Evolutionary conservation across 2,329 filamentous ascomycete genomes (phyloP), one percentile per base, ranked within the genome.

Genomic region (Ceratocystiopsis sp.): DNA sequence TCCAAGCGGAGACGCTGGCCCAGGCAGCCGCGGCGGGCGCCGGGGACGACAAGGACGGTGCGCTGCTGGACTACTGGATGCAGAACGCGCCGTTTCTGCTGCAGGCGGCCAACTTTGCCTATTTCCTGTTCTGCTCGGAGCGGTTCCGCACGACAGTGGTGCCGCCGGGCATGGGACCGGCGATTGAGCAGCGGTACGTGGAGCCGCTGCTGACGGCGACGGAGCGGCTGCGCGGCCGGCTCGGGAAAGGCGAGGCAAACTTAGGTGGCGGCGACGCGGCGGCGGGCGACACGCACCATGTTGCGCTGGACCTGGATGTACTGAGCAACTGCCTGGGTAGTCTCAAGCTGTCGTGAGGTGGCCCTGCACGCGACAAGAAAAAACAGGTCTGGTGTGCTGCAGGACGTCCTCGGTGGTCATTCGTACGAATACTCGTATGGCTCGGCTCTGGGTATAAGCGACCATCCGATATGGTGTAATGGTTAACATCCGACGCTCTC

Each of bases 71-170:
- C 19, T 72, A 70, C 50, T 69, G 71, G 63, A 54, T 55, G 13
- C 62, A 65, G 48, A 69, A 69, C 40, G 63, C 64, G 41, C 60
- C 68, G 2, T 72, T 78, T 47, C 61, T 78, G 42, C 59, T 78
- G 48, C 72, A 78, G 50, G 69, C 69, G 0, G 68, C 69, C 45
- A 79, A 78, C 51, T 76, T 80, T 54, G 66, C 69, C 9, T 64
- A 72, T 42, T 73, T 78, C 49, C 57, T 78, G 17, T 68, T 71
- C 51, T 59, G 59, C 4, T 61, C 65, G 2, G 59, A 57, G 17
- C 44, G 40, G 29, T 68, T 44, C 40, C 44, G 65, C 54, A 59
- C 56, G 43, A 57, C 66, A 38, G 54, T 76, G 7, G 63, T 74
- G 11, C 75, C 75, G 1, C 59, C 58, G 2, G 71, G 70, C 1